Evolutionary conservation across 2,329 filamentous ascomycete species (phyloP).

Genomic region (Coniella vitis): DNA sequence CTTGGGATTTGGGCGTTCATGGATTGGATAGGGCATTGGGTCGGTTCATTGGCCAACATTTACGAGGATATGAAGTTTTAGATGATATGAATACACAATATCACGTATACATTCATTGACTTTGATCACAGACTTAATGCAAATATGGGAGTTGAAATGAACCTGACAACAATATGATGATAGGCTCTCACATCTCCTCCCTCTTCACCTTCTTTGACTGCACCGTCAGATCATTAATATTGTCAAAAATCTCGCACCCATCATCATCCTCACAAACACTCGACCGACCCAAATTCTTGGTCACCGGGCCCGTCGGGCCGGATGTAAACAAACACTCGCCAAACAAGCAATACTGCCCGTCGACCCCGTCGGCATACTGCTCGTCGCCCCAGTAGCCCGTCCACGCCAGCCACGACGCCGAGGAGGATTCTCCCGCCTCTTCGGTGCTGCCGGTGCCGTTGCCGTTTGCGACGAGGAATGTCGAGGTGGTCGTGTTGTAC

Average conservation of each 20-base stretch:
- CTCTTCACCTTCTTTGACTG: constrained; percentile 12
- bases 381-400: constrained; percentile 21
- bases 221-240: constrained; percentile 17
- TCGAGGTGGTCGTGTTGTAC: constrained; percentile 14
- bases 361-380: constrained; percentile 14
- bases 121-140: no score
- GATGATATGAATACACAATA: no score
- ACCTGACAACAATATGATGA: no score
- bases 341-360: constrained; percentile 20
- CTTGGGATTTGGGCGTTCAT: no score
- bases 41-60: no score
- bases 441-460: constrained; percentile 9
- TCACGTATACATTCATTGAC: no score
- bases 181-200: background rate
- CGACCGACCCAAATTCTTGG: constrained; percentile 20
- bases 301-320: constrained; percentile 20
- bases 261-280: constrained; percentile 18
- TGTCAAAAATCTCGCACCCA: constrained; percentile 15
- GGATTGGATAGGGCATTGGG: no score
- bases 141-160: no score
- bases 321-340: constrained; percentile 20
- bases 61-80: no score
- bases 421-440: constrained; percentile 7
- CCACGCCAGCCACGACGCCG: constrained; percentile 18
- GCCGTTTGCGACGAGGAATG: constrained; percentile 14